Base-by-base conservation (phyloP, 1,284 basidiomycete species). In the Trametes sp. region DNA sequence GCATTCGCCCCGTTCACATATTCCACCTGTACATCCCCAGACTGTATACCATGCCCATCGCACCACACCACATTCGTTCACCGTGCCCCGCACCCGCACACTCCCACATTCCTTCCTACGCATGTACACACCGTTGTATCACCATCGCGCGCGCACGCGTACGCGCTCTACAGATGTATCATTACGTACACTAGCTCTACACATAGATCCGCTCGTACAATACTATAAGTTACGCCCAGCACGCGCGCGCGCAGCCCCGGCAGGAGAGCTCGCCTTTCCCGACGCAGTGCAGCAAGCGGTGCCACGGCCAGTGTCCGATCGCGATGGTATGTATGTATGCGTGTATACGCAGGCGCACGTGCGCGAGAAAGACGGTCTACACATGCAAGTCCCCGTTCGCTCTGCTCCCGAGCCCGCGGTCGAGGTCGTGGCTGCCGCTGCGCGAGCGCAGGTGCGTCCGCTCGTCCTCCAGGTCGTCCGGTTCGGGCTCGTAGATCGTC, bases 401-500 rank as follows among this genome's bases (percentile, higher is more conserved):
- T 26, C 24, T 31, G 26, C 38, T n/a, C 1, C 38, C 38, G 38
- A 16, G 38, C 38, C 26, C 16, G 26, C 38, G 29, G n/a, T 53
- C 44, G 51, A 9, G 51, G 19, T 62, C 65, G 57, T 28, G 48
- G 45, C 58, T 56, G 16, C 23, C 14, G 28, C 54, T n/a, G 24
- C 44, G 51, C 28, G 62, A 54, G 45, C 57, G 61, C 51, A 67
- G 41, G 56, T 54, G 63, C 63, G 62, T 54, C 21, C 61, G 66
- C 55, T 67, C 66, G 61, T 65, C 61, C 33, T 38, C 51, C 46
- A 51, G 51, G 24, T 63, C 62, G 57, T 64, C 65, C 53, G 58
- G 66, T 44, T 67, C 66, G 28, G 62, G 54, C 58, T 61, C 65
- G 60, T 58, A 67, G 11, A 67, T 29, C 24, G 66, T 67, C 52